phyloP scores from a whole-genome alignment of 371 early-diverging fungal genomes.

The Rhizopus sp. region DNA sequence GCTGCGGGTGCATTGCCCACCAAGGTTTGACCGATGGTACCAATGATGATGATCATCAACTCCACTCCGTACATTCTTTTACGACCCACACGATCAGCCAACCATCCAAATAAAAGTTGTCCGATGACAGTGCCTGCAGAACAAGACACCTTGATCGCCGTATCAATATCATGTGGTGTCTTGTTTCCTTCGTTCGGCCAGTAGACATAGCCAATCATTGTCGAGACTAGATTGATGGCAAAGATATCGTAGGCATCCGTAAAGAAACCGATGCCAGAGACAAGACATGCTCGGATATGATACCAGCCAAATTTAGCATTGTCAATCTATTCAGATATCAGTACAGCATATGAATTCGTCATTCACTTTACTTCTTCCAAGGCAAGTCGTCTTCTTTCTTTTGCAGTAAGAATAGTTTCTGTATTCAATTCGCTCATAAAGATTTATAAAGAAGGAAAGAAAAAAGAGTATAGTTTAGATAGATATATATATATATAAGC shows the following conservation, averaged over 20 bases:
- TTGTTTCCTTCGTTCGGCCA: conserved; percentile 34
- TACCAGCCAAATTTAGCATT: conserved; percentile 71
- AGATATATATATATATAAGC: too few species aligned
- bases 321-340: conserved; percentile 40
- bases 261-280: conserved; percentile 88
- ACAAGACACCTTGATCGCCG: conserved; percentile 73
- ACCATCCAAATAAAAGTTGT: conserved; percentile 75
- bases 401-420: too few species aligned
- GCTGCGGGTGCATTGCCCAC: conserved; percentile 57
- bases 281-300: conserved; percentile 84
- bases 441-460: too few species aligned
- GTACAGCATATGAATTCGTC: not conserved
- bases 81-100: conserved; percentile 82
- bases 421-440: too few species aligned
- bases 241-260: conserved; percentile 91
- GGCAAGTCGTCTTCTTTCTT: too few species aligned
- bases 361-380: not conserved
- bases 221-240: conserved; percentile 77
- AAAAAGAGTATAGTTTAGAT: too few species aligned
- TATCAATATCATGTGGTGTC: conserved; percentile 62
- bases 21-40: conserved; percentile 74
- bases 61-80: conserved; percentile 84
- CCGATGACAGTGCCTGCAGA: conserved; percentile 78
- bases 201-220: conserved; percentile 77
- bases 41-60: conserved; percentile 74